Base-by-base conservation (phyloP, 1,139 yeast genomes). In the Barnettozyma hawaiiensis region DNA sequence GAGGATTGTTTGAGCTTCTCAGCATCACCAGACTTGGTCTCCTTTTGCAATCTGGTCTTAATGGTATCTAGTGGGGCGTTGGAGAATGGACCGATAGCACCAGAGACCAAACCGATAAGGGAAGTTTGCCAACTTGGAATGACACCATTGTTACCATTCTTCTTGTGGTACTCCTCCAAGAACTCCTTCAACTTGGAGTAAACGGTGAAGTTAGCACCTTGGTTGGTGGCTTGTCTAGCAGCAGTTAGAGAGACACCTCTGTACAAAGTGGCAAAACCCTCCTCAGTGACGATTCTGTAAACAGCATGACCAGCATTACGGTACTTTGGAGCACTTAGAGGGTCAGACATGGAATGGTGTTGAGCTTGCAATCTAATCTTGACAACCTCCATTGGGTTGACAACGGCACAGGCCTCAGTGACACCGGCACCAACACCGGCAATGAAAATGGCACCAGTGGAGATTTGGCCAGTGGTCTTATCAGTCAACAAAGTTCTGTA, bases 351-450 rank as follows among this genome's bases (percentile, higher is more conserved):
- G 26, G 95, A 84, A 62, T 86, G 89, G 61, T 85, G 86, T 69
- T 92, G 97, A 20, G 97, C 96, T 67, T 92, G 98, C 63, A 92
- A 75, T 66, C 97, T 78, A 60, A 92, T 92, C 67, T 92, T 92
- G 52, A 92, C 95, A 52, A 90, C 97, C 65, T 92, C 97, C 82
- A 90, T 90, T 40, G 97, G 97, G 64, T 87, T 92, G 34, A 92
- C 98, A 48, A 92, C 92, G 49, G 85, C 64, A 45, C 92, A 92
- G 3, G 97, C 97, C 67, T 92, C 98, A 44, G 97, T 87, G 60
- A 87, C 72, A 70, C 98, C 98, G 15, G 98, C 97, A 64, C 96
- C 94, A 29, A 92, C 95, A 69, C 98, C 98, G 39, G 97, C 92
- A 47, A 85, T 54, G 61, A 92, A 92, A 14, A 92, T 86, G 35